These are phyloP conservation scores for Coemansia sp. DNA, from an alignment of 192 early-diverging fungal species.

Conservation along the genomic window DNA sequence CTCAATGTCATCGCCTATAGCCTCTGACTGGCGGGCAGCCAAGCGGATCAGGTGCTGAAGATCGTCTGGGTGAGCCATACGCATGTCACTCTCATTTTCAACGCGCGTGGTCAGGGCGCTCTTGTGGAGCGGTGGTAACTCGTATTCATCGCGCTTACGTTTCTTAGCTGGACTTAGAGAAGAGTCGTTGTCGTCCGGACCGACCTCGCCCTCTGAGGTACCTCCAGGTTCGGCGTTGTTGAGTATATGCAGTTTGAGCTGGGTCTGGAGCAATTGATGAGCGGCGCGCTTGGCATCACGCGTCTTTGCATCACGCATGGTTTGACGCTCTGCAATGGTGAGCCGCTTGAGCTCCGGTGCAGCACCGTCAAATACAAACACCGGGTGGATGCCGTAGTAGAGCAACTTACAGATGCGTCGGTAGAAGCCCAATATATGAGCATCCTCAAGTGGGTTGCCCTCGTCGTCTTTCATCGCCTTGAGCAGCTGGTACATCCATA, in stretches of 20 bases:
- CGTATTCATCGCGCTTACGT: constrained; percentile 56
- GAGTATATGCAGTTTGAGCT: constrained; percentile 72
- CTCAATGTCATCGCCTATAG: constrained; percentile 52
- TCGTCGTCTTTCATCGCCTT: constrained; percentile 91
- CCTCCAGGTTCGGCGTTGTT: not conserved
- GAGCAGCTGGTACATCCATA: constrained; percentile 98
- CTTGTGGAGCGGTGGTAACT: constrained; percentile 34
- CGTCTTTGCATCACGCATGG: constrained; percentile 29
- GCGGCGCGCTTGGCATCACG: constrained; percentile 71
- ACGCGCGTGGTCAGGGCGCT: constrained; percentile 29
- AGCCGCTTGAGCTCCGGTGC: constrained; percentile 81
- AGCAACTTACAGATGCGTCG: constrained; percentile 92
- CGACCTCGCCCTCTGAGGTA: not conserved
- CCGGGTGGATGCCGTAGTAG: constrained; percentile 83
- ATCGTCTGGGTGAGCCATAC: constrained; percentile 51
- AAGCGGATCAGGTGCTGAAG: constrained; percentile 35
- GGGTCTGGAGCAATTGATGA: constrained; percentile 76
- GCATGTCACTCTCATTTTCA: constrained; percentile 34
- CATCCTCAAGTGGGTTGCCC: constrained; percentile 78
- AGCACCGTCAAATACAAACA: constrained; percentile 98
- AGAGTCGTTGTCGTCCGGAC: constrained; percentile 3
- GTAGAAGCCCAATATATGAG: constrained; percentile 93
- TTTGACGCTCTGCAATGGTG: constrained; percentile 48
- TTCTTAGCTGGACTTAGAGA: constrained; percentile 33
- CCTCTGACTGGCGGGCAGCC: constrained; percentile 31